Base-by-base conservation (phyloP, 2,329 filamentous ascomycete genomes). In the Westerdykella sp. region DNA sequence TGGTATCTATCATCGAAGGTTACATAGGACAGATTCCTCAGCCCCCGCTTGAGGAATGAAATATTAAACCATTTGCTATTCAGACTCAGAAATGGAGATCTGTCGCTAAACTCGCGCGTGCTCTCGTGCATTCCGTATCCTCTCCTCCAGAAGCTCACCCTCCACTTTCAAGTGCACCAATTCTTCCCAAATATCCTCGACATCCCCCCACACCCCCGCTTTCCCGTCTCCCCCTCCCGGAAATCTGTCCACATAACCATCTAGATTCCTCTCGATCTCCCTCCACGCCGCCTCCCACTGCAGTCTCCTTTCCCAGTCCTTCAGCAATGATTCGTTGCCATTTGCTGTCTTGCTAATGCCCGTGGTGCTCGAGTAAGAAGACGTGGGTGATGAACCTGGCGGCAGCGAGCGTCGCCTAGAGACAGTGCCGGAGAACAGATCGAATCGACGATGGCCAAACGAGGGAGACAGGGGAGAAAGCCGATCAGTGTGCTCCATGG, bases 241-340 rank as follows among this genome's bases (percentile, higher is more conserved):
- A 39, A 51, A 45, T 16, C 37, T 36, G 10, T 39, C 43, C 1
- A 43, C 43, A 37, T 45, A 51, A n/a, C 37, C 41, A 6, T 49
- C 47, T 35, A 51, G 37, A 37, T 48, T 15, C n/a, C 16, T 6
- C 34, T 53, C 50, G 25, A 50, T 46, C 21, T 44, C 28, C 9
- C 9, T 31, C 49, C 47, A 47, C n/a, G 41, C 50, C 21, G 48
- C 46, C 30, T 55, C 44, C 41, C 44, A 53, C n/a, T 45, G 39
- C 2, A 50, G 12, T 34, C 45, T 45, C 39, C 40, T 40, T 37
- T 45, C 40, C 34, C 18, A n/a, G 16, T 39, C 37, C 37, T 34
- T 22, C 25, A 28, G 11, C 9, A 28, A 12, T 28, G 25, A 10
- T 28, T 28, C 11, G 3, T 12, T 13, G 2, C 10, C 18, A 15